phyloP scores from a whole-genome alignment of 495 filamentous ascomycete species.

The Hypoxylon trugodes region DNA sequence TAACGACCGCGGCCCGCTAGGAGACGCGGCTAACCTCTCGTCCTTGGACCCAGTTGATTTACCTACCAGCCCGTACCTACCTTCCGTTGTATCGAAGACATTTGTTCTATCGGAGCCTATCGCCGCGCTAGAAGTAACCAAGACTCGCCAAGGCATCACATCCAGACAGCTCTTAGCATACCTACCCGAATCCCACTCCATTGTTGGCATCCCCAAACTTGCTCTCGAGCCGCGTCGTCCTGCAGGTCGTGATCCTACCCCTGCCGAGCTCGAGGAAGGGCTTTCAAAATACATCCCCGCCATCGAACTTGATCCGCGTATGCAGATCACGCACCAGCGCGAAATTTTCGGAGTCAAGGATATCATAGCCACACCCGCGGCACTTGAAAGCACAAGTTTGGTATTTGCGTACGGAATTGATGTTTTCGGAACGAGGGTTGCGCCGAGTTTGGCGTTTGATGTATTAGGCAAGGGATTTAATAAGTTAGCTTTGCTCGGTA shows the following conservation, averaged over 20 bases:
- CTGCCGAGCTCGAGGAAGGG: conserved; percentile 83
- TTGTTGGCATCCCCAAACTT: conserved; percentile 79
- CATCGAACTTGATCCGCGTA: conserved; percentile 85
- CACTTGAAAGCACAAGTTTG: conserved; percentile 92
- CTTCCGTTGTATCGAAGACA: conserved; percentile 78
- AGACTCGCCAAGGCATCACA: conserved; percentile 93
- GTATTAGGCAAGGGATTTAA: conserved; percentile 92
- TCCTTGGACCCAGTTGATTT: conserved; percentile 64
- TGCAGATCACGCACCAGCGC: conserved; percentile 80
- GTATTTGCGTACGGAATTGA: conserved; percentile 91
- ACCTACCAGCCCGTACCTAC: conserved; percentile 56
- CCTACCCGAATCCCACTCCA: conserved; percentile 71
- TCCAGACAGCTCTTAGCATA: conserved; percentile 81
- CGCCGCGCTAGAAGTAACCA: conserved; percentile 80
- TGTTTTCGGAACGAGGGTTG: conserved; percentile 84
- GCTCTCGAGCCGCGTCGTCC: conserved; percentile 89
- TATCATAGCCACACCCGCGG: conserved; percentile 75
- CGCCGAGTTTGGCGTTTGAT: conserved; percentile 89
- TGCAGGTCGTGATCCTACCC: conserved; percentile 81
- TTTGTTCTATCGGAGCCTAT: conserved; percentile 82
- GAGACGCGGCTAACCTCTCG: conserved; percentile 73
- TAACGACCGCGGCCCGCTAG: conserved; percentile 87
- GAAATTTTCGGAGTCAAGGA: conserved; percentile 79
- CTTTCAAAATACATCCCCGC: conserved; percentile 76
- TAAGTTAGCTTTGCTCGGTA: conserved; percentile 82